Evolutionary conservation across 331 rosid species (phyloP).

Genomic region (Quercus tomentella): DNA sequence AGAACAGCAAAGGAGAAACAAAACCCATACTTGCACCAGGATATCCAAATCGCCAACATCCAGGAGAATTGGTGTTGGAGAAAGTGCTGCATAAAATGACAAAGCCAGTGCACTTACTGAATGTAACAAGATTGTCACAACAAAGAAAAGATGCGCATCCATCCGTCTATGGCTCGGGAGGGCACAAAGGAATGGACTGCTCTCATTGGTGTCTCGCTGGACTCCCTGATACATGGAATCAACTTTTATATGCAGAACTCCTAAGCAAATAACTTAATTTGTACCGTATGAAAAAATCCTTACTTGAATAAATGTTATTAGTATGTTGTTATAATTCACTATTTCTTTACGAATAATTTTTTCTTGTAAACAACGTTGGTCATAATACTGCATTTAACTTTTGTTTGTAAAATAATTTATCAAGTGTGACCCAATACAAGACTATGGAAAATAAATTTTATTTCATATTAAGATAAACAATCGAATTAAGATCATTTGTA

Average conservation of each 20-base stretch:
- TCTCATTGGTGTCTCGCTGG: constrained; percentile 53
- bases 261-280: no score
- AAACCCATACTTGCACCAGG: constrained; percentile 5
- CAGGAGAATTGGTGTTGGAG: constrained; percentile 17
- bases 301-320: no score
- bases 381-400: no score
- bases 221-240: constrained; percentile 48
- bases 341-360: no score
- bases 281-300: no score
- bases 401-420: no score
- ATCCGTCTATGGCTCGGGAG: constrained; percentile 13
- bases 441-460: no score
- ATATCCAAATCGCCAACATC: constrained; percentile 14
- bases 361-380: no score
- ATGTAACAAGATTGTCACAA: constrained; percentile 35
- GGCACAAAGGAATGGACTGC: constrained; percentile 31
- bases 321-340: no score
- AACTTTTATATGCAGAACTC: constrained; percentile 25
- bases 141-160: constrained; percentile 48
- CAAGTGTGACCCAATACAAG: no score
- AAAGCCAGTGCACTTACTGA: constrained; percentile 28
- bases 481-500: no score
- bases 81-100: constrained; percentile 16
- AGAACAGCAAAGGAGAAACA: constrained; percentile 8
- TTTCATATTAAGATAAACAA: no score